Evolutionary conservation across 768 basidiomycete genomes (phyloP).

Genomic region (Fibroporia radiculosa): DNA sequence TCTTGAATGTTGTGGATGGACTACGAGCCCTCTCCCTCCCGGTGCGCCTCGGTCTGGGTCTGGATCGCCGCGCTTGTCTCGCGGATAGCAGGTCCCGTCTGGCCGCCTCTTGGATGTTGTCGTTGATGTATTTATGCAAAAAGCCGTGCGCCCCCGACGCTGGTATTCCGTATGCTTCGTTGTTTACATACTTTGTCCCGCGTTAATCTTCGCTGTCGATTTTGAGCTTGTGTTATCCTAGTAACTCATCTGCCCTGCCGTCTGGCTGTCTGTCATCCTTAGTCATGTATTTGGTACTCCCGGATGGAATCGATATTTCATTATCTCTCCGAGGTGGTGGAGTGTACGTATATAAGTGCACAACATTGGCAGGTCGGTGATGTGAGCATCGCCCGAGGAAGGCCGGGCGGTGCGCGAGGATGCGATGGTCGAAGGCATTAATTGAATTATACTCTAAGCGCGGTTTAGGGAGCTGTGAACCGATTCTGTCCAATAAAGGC

Average conservation of each 20-base stretch:
- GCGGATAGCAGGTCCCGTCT: not conserved
- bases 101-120: slow-evolving; percentile 1
- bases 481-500: not conserved
- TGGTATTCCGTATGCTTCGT: not conserved
- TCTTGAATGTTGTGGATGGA: not conserved
- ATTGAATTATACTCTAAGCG: not conserved
- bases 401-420: not conserved
- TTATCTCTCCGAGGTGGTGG: not conserved
- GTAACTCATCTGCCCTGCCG: not conserved
- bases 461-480: not conserved
- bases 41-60: not conserved
- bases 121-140: slow-evolving; percentile 3
- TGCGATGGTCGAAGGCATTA: not conserved
- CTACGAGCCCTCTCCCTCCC: not conserved
- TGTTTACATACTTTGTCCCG: not conserved
- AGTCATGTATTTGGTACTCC: slow-evolving; percentile 5
- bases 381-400: not conserved
- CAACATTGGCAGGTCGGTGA: not conserved
- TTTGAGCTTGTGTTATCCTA: slow-evolving; percentile 1
- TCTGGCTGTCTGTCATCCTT: not conserved
- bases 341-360: not conserved
- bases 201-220: slow-evolving; percentile 1
- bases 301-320: slow-evolving; percentile 3
- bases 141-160: not conserved
- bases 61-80: not conserved